Evolutionary conservation across 1,284 basidiomycete species (phyloP).

Genomic region (Singerocomus rubriflavus): DNA sequence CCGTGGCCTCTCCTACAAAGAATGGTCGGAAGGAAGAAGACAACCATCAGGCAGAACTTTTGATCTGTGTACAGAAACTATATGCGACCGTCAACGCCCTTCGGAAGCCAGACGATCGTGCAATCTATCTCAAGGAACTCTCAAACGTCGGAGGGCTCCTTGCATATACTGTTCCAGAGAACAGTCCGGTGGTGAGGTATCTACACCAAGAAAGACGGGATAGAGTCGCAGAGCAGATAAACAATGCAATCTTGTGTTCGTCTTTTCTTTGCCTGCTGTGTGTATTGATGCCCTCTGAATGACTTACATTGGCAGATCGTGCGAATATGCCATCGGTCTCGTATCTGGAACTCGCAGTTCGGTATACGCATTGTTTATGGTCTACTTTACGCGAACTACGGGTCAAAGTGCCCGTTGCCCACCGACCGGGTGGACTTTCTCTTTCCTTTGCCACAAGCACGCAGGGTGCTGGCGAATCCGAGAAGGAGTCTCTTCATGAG

Average conservation of each 20-base stretch:
- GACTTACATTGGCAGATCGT: conserved; percentile 41
- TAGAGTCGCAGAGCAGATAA: conserved; percentile 81
- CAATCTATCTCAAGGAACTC: conserved; percentile 65
- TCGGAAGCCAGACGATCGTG: conserved; percentile 49
- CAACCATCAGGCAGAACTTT: conserved; percentile 40
- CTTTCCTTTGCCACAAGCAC: conserved; percentile 5
- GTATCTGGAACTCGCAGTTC: conserved; percentile 55
- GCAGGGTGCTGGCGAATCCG: conserved; percentile 18
- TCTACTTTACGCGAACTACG: conserved; percentile 47
- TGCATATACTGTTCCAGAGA: conserved; percentile 73
- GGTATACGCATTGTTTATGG: conserved; percentile 62
- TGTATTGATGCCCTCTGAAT: conserved; percentile 1
- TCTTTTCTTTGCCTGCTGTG: conserved; percentile 8
- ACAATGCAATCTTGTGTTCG: conserved; percentile 79
- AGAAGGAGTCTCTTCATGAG: conserved; percentile 29
- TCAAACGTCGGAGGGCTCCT: conserved; percentile 71
- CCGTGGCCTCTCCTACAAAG: background rate
- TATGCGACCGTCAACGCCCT: conserved; percentile 55
- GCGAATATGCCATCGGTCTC: conserved; percentile 52
- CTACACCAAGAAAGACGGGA: conserved; percentile 70
- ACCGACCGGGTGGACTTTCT: conserved; percentile 41
- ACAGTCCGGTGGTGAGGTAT: conserved; percentile 66
- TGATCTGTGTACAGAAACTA: conserved; percentile 61
- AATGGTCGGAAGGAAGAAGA: conserved; percentile 33
- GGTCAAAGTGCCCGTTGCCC: conserved; percentile 43